Evolutionary conservation across 2,329 filamentous ascomycete species (phyloP).

Genomic region (Teratosphaeria nubilosa): DNA sequence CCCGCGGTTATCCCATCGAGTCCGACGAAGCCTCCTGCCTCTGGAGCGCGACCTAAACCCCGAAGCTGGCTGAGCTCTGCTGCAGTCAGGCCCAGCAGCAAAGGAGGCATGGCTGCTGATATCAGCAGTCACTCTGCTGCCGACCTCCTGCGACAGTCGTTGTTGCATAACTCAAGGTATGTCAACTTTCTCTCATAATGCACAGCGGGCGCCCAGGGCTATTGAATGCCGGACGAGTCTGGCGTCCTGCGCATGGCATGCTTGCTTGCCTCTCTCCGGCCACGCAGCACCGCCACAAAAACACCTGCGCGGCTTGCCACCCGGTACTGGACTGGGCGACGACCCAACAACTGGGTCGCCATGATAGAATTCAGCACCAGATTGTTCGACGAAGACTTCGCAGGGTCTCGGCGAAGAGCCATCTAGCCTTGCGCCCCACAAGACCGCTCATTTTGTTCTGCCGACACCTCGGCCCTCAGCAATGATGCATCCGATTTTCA

Average conservation of each 20-base stretch:
- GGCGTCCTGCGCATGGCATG: neutral
- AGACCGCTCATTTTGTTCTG: neutral
- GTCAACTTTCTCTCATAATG: neutral
- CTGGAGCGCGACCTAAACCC: slow-evolving; percentile 11
- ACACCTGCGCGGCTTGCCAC: neutral
- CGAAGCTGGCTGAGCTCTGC: slow-evolving; percentile 10
- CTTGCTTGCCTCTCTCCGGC: neutral
- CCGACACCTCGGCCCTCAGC: neutral
- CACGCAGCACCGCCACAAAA: neutral
- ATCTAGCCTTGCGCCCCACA: neutral
- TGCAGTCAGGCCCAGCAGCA: slow-evolving; percentile 8
- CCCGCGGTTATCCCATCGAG: slow-evolving; percentile 1
- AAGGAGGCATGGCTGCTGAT: slow-evolving; percentile 28
- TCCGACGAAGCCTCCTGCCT: slow-evolving; percentile 4
- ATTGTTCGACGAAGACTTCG: neutral
- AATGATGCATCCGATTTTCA: neutral
- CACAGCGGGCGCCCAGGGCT: slow-evolving; percentile 33
- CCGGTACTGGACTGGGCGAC: neutral
- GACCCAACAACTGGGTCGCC: neutral
- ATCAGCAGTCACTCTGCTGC: slow-evolving; percentile 43
- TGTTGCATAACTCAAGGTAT: slow-evolving; percentile 31
- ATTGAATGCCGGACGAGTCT: slow-evolving; percentile 3
- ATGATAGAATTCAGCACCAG: neutral
- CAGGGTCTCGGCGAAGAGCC: neutral
- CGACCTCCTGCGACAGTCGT: slow-evolving; percentile 49